phyloP scores from a whole-genome alignment of 768 basidiomycete species.

The Chiua virens region DNA sequence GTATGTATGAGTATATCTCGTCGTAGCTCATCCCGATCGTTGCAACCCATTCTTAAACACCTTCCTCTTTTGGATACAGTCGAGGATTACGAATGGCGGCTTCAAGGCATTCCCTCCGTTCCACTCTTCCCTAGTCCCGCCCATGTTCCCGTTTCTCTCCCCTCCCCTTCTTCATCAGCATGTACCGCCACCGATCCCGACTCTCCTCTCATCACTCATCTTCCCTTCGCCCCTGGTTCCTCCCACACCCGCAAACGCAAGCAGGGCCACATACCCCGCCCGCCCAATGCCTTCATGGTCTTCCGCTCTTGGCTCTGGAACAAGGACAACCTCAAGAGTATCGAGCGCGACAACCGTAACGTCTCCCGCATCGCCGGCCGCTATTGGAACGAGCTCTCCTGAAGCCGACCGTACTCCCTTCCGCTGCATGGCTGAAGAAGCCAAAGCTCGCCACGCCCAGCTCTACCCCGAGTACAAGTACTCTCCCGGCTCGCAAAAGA shows the following conservation, averaged over 20 bases:
- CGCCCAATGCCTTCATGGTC: constrained; percentile 85
- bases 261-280: constrained; percentile 64
- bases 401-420: constrained; percentile 47
- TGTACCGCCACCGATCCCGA: constrained; percentile 15
- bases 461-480: constrained; percentile 65
- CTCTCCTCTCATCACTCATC: constrained; percentile 27
- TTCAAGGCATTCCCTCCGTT: constrained; percentile 14
- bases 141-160: constrained; percentile 6
- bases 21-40: not conserved
- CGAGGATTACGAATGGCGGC: constrained; percentile 29
- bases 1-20: constrained; percentile 22
- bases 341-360: constrained; percentile 70
- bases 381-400: constrained; percentile 61
- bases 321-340: constrained; percentile 45
- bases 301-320: constrained; percentile 70
- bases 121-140: constrained; percentile 22
- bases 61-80: constrained; percentile 35
- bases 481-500: constrained; percentile 43
- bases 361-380: constrained; percentile 70
- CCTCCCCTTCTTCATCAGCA: constrained; percentile 17
- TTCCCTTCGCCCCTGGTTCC: constrained; percentile 31
- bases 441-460: constrained; percentile 45
- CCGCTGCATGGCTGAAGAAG: constrained; percentile 46
- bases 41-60: constrained; percentile 31
- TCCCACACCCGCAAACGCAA: constrained; percentile 43